Conservation (phyloP, 2,329 filamentous ascomycete species). For the Aspergillus aculeatinus region DNA sequence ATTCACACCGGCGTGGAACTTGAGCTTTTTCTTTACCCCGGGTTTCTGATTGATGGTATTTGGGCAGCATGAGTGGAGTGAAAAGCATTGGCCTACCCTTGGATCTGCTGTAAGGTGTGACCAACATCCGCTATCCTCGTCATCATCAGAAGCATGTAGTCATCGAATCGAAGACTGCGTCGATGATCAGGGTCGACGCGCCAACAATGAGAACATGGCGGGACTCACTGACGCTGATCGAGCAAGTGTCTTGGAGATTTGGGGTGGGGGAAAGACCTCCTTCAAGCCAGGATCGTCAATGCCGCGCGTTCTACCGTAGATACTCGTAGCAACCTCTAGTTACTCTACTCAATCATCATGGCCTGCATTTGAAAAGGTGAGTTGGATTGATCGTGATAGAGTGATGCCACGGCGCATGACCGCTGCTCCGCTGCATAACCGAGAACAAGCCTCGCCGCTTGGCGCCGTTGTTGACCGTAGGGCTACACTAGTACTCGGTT, state of each 20-base stretch:
- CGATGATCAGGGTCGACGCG: not conserved
- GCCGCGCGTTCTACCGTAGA: conserved; percentile 18
- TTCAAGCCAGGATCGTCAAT: conserved; percentile 20
- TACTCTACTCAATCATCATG: not conserved
- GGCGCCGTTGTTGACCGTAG: not conserved
- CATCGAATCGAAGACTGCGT: not conserved
- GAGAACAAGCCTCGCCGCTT: not conserved
- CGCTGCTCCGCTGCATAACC: not conserved
- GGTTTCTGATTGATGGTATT: not conserved
- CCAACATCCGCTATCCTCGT: not conserved
- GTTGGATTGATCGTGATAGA: not conserved
- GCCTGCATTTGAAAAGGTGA: not conserved
- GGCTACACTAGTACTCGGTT: not conserved
- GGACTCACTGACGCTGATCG: not conserved
- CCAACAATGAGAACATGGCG: no score
- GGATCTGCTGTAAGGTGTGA: not conserved
- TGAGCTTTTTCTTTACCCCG: not conserved
- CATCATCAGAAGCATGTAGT: not conserved
- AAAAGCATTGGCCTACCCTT: not conserved
- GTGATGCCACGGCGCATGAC: not conserved
- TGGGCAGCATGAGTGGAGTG: not conserved
- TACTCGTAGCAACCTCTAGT: no score
- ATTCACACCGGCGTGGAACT: not conserved
- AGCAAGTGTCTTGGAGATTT: conserved; percentile 12
- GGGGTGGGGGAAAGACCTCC: conserved; percentile 10